These are phyloP conservation scores for Paecilomyces dactylethromorphus DNA, from an alignment of 2,329 filamentous ascomycete genomes.

Conservation along the genomic window DNA sequence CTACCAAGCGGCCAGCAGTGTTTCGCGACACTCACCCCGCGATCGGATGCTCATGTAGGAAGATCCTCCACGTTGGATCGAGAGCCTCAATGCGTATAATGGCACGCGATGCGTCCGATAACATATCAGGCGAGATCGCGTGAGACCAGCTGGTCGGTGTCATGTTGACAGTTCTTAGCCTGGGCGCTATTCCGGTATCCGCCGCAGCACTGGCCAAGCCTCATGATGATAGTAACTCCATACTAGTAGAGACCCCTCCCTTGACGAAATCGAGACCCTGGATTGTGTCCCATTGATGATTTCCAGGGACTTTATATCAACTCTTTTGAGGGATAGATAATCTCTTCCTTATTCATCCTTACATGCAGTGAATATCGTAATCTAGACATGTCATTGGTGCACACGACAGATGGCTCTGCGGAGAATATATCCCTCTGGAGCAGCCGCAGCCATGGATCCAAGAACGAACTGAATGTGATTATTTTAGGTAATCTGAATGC, in stretches of 20 bases:
- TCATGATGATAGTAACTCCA: neutral
- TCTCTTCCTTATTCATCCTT: neutral
- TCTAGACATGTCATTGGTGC: neutral
- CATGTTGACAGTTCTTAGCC: neutral
- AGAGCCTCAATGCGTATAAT: neutral
- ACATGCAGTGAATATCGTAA: neutral
- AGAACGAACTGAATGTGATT: neutral
- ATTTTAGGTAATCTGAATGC: neutral
- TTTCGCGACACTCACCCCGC: neutral
- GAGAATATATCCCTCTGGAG: neutral
- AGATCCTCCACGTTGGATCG: neutral
- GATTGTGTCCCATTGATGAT: neutral
- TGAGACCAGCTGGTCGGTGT: neutral
- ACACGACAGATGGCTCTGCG: neutral
- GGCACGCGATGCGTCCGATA: neutral
- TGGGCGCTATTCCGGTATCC: neutral
- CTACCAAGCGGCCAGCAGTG: neutral
- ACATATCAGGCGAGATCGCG: neutral
- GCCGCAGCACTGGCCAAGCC: neutral
- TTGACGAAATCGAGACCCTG: neutral
- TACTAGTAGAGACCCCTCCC: neutral
- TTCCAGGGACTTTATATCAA: neutral
- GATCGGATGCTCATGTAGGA: neutral
- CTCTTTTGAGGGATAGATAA: neutral
- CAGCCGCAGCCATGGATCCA: neutral